Evolutionary conservation across 2,329 filamentous ascomycete genomes (phyloP).

Genomic region (Pseudogymnoascus sp.): DNA sequence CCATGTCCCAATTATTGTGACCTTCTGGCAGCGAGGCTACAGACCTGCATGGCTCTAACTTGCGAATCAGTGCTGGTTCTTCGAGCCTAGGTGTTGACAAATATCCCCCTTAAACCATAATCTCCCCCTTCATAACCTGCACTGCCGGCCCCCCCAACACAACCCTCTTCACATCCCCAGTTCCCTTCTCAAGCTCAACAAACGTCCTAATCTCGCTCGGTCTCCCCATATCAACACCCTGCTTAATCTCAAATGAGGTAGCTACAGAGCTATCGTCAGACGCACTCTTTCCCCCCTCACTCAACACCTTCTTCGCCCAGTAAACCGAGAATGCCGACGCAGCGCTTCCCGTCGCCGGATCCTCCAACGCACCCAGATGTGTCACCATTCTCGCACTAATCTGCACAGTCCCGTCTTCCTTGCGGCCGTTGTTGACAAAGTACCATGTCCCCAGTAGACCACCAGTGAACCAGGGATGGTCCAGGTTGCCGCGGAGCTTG

Average conservation of each 20-base stretch:
- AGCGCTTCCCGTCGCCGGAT: slow-evolving; percentile 56
- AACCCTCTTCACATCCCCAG: slow-evolving; percentile 17
- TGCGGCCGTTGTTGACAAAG: slow-evolving; percentile 22
- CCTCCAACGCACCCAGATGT: slow-evolving; percentile 35
- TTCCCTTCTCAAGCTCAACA: slow-evolving; percentile 14
- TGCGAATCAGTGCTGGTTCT: slow-evolving; percentile 46
- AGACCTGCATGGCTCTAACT: slow-evolving; percentile 29
- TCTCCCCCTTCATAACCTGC: slow-evolving; percentile 20
- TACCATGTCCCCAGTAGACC: background rate
- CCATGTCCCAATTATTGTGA: too few relatives aligned
- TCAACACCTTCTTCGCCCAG: slow-evolving; percentile 38
- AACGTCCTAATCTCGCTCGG: slow-evolving; percentile 21
- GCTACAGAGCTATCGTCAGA: slow-evolving; percentile 27
- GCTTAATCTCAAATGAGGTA: slow-evolving; percentile 38
- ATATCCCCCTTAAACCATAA: slow-evolving; percentile 14
- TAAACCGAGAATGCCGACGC: slow-evolving; percentile 49
- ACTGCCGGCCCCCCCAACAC: slow-evolving; percentile 18
- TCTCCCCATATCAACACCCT: slow-evolving; percentile 59
- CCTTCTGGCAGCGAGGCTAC: background rate
- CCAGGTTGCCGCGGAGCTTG: slow-evolving; percentile 28
- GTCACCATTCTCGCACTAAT: slow-evolving; percentile 56
- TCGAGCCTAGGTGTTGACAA: slow-evolving; percentile 43
- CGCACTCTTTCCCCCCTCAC: slow-evolving; percentile 25
- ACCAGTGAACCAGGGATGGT: background rate
- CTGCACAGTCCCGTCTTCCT: slow-evolving; percentile 20